Conservation (phyloP, 2,329 filamentous ascomycete species). For the Lomentospora prolificans region DNA sequence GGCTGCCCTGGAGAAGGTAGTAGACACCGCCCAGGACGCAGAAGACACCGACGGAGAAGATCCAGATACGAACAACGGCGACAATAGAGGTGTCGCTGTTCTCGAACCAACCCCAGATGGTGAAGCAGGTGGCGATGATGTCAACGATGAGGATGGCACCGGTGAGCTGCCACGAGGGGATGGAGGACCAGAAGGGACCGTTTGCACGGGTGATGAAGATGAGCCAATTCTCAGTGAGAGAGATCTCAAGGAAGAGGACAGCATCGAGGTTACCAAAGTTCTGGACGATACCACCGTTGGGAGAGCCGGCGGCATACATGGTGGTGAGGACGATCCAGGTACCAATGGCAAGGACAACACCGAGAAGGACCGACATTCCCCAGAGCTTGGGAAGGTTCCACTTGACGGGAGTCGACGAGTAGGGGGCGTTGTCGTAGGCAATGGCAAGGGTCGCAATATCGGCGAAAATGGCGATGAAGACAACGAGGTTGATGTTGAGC, state of each 20-base stretch:
- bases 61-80: slow-evolving; percentile 79
- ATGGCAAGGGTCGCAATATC: slow-evolving; percentile 88
- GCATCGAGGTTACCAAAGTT: slow-evolving; percentile 76
- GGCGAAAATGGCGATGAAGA: slow-evolving; percentile 92
- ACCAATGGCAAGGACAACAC: slow-evolving; percentile 68
- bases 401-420: slow-evolving; percentile 77
- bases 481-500: slow-evolving; percentile 77
- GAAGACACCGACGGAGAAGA: slow-evolving; percentile 86
- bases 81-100: slow-evolving; percentile 64
- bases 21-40: slow-evolving; percentile 65
- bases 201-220: slow-evolving; percentile 95
- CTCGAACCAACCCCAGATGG: slow-evolving; percentile 75
- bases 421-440: slow-evolving; percentile 87
- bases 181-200: slow-evolving; percentile 83
- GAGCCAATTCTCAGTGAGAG: slow-evolving; percentile 87
- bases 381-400: slow-evolving; percentile 89
- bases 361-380: slow-evolving; percentile 82
- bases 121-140: slow-evolving; percentile 76
- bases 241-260: slow-evolving; percentile 82
- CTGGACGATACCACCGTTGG: slow-evolving; percentile 77
- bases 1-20: slow-evolving; percentile 72
- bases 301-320: slow-evolving; percentile 55
- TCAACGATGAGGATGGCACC: slow-evolving; percentile 75
- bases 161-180: slow-evolving; percentile 75
- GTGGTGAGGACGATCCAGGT: slow-evolving; percentile 87